phyloP scores from a whole-genome alignment of 169 alveolate species.

The Ichthyophthirius multifiliis region DNA sequence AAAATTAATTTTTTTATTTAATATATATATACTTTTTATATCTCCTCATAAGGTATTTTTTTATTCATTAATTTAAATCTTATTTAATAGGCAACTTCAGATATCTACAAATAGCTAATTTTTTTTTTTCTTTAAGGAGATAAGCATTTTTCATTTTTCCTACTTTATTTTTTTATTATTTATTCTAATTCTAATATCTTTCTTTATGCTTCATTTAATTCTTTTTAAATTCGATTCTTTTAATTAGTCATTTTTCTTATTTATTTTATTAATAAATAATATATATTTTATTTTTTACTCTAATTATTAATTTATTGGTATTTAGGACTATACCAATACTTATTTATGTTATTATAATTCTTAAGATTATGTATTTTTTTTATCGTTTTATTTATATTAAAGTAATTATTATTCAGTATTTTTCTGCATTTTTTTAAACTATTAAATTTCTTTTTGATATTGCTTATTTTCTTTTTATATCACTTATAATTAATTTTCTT shows the following conservation, averaged over 20 bases:
- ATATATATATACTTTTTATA: background rate
- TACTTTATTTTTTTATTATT: background rate
- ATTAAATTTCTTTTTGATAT: background rate
- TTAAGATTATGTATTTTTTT: background rate
- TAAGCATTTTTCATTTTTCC: background rate
- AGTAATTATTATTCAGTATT: background rate
- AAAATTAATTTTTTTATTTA: no score
- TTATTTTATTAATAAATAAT: background rate
- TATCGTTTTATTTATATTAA: background rate
- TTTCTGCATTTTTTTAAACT: background rate
- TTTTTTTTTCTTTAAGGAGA: conserved; percentile 5
- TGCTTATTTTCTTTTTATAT: background rate
- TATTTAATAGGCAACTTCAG: background rate
- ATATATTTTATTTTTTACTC: background rate
- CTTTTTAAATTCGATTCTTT: background rate
- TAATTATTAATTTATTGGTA: background rate
- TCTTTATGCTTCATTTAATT: background rate
- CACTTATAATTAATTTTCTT: background rate
- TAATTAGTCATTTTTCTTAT: background rate
- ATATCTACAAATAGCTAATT: background rate
- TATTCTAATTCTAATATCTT: background rate
- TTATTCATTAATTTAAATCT: background rate
- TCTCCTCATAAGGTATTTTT: background rate
- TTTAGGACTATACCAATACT: background rate
- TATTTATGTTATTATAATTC: background rate